Evolutionary conservation across 2,329 filamentous ascomycete species (phyloP), one percentile per base, ranked within the genome.

Genomic region (Nothopassalora personata): DNA sequence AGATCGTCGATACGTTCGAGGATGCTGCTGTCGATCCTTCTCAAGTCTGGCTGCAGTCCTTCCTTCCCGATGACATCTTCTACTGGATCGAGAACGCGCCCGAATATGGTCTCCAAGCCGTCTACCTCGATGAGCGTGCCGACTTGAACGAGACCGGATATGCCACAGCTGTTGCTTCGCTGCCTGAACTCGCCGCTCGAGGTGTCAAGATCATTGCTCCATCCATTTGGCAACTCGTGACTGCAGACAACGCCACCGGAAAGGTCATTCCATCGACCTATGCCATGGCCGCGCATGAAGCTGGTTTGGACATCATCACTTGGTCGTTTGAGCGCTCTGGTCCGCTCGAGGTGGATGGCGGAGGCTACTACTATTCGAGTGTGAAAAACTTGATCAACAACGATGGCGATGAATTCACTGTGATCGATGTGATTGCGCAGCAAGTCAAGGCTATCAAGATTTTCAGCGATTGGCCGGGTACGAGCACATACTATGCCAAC

Each of bases 381-480:
- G 77, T 87, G 19, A 75, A 78, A 5, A 79, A 83, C 52, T 73
- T 79, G 0, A 80, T 85, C 50, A 78, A 79, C 56, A 82, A 81
- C 36, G 86, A 90, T 64, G 86, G 87, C 1, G 85, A 89, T 61
- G 80, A 86, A 67, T 89, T 83, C 68, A 81, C 79, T 28, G 77
- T 89, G n/a, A 70, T 90, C 39, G 81, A 90, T 65, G 84, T 87
- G 1, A 74, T 90, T 60, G 81, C 78, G 2, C 76, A 80, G 63
- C 74, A 89, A 66, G 81, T 89, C 9, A 81, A 82, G 0, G 82
- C 87, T 13, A 72, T 75, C 31, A 85, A 79, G 4, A 79, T 90
- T 61, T 90, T 90, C 66, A 81, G 82, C 4, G 87, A 90, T 70
- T 90, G 87, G 87, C 81, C 82, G 15, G 83, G 84, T 10, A 87